phyloP scores from a whole-genome alignment of 1,284 basidiomycete species.

The Sporisorium sorghi region DNA sequence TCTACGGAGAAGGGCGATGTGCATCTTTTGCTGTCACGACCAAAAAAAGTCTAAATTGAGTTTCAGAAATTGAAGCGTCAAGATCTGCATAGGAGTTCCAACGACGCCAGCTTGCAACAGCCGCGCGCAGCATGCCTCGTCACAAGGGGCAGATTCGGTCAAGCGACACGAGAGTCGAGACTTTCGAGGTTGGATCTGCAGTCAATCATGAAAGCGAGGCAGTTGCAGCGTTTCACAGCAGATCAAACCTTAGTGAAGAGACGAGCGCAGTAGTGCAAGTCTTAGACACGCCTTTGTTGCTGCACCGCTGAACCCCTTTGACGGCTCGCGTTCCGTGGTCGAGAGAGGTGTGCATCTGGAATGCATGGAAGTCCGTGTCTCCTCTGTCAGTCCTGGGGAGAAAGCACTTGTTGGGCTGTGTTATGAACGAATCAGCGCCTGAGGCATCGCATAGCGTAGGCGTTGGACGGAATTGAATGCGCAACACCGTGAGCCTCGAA shows the following conservation, averaged over 20 bases:
- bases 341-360: not conserved
- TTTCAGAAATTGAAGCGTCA: too few relatives aligned
- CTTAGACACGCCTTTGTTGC: not conserved
- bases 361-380: conserved; percentile 1
- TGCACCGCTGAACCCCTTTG: not conserved
- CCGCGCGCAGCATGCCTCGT: too few relatives aligned
- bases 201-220: not conserved
- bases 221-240: not conserved
- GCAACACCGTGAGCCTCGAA: not conserved
- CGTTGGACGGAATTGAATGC: not conserved
- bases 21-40: too few relatives aligned
- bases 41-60: too few relatives aligned
- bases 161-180: not conserved
- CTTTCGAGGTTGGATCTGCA: too few relatives aligned
- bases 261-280: too few relatives aligned
- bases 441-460: not conserved
- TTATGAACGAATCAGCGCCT: not conserved
- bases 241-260: not conserved
- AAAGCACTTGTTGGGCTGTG: not conserved
- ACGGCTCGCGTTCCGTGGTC: not conserved
- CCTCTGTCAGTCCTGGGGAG: not conserved
- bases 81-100: conserved; percentile 22
- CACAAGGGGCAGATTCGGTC: not conserved
- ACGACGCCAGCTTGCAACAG: conserved; percentile 9
- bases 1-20: too few relatives aligned